These are phyloP conservation scores for Podospora comata DNA, from an alignment of 495 filamentous ascomycete genomes.

Conservation along the genomic window DNA sequence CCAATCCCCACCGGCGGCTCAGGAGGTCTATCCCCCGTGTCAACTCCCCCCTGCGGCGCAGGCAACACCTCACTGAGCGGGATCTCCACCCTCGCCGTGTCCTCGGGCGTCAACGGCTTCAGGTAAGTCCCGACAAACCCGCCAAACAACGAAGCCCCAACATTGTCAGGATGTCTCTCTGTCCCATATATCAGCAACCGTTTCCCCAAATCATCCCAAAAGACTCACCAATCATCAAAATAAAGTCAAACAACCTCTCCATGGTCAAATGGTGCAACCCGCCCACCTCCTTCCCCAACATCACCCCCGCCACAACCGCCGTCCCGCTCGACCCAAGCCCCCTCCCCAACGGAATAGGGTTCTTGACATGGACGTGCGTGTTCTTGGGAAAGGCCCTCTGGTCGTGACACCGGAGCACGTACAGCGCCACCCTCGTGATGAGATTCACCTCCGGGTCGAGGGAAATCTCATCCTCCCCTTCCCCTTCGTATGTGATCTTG, in stretches of 20 bases:
- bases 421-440: conserved; percentile 85
- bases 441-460: conserved; percentile 79
- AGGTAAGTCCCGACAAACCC: conserved; percentile 97
- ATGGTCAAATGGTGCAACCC: conserved; percentile 70
- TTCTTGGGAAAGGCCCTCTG: conserved; percentile 74
- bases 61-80: conserved; percentile 93
- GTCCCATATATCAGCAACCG: conserved; percentile 5
- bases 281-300: conserved; percentile 86
- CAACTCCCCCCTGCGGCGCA: conserved; percentile 76
- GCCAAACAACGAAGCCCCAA: conserved; percentile 89
- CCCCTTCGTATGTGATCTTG: conserved; percentile 81
- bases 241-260: conserved; percentile 87
- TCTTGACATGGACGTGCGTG: conserved; percentile 89
- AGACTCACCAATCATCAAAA: conserved; percentile 77
- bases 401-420: conserved; percentile 87
- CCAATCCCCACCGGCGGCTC: conserved; percentile 88
- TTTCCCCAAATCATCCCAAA: not conserved
- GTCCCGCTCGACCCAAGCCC: conserved; percentile 91
- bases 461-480: conserved; percentile 71
- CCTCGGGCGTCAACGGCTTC: conserved; percentile 80
- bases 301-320: conserved; percentile 89
- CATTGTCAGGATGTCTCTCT: conserved; percentile 96
- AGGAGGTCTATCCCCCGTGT: conserved; percentile 79
- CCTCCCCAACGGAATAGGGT: conserved; percentile 86
- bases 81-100: conserved; percentile 83